phyloP scores from a whole-genome alignment of 2,329 filamentous ascomycete genomes.

The Fusarium chaquense region DNA sequence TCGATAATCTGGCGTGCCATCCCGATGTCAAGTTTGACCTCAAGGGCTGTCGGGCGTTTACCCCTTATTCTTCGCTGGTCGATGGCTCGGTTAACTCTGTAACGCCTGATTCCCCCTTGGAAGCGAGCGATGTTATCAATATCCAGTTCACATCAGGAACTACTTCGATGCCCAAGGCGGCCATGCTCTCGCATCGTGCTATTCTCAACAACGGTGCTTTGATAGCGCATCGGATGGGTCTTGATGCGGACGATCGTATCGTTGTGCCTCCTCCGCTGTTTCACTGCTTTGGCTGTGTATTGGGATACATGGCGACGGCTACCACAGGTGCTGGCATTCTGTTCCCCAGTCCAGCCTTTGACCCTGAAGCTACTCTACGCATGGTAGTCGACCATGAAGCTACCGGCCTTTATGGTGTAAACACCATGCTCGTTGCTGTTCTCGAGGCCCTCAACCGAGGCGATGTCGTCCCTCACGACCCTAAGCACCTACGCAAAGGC shows the following conservation, averaged over 20 bases:
- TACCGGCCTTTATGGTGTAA: conserved; percentile 84
- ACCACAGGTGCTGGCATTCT: conserved; percentile 83
- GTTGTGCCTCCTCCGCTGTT: conserved; percentile 90
- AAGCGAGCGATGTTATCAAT: conserved; percentile 81
- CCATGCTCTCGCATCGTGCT: conserved; percentile 84
- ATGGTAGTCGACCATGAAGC: conserved; percentile 66
- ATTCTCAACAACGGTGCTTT: conserved; percentile 93
- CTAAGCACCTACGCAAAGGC: conserved; percentile 76
- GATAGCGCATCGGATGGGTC: conserved; percentile 86
- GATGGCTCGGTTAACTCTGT: conserved; percentile 51
- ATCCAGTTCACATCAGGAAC: conserved; percentile 99
- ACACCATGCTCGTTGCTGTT: conserved; percentile 93
- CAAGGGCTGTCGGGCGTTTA: conserved; percentile 58
- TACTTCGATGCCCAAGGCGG: conserved; percentile 89
- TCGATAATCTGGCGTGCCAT: conserved; percentile 77
- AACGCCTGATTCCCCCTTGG: conserved; percentile 60
- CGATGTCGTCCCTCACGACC: conserved; percentile 42
- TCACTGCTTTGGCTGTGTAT: conserved; percentile 88
- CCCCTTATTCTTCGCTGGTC: conserved; percentile 59
- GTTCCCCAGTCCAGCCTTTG: conserved; percentile 88
- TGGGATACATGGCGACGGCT: conserved; percentile 96
- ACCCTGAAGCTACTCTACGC: conserved; percentile 76
- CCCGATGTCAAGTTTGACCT: conserved; percentile 59
- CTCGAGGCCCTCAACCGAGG: conserved; percentile 76
- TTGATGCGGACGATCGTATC: conserved; percentile 79